Evolutionary conservation across 352 stramenopile genomes (phyloP), one percentile per base, ranked within the genome.

Genomic region (Phytopythium helicoides): DNA sequence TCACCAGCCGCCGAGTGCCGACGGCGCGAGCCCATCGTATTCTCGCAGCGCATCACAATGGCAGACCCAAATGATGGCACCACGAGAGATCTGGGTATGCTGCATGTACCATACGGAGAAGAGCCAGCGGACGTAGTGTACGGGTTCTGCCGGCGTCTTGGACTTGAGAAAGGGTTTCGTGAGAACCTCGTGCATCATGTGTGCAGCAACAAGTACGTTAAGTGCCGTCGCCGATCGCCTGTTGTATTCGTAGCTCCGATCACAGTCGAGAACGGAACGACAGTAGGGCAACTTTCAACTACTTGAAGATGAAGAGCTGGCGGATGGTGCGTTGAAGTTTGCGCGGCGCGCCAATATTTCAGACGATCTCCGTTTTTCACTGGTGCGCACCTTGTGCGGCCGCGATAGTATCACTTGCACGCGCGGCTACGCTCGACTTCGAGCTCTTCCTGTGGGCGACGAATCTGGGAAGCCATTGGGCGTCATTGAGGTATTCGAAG

Each of bases 261-360:
- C 18, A 49, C 70, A 1, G 47, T 87, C n/a, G 77, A 76, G 15
- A 79, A 87, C 39, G 63, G 59, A 14, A 73, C 66, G 8, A 51
- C 28, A 9, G 62, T 73, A n/a, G 0, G 73, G 73, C 12, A 51
- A 68, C 5, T 35, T 89, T 1, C 50, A 62, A 0, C 68, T 90
- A 11, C 53, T 64, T 15, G 81, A 91, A 38, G 78, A 86, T 34
- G 73, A 93, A 44, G 80, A 93, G 35, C 60, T 93, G 12, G 80
- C 68, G 0, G 82, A 93, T 54, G 81, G 76, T 3, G 70, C 89
- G 15, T 84, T 67, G 52, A 68, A 68, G 22, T 89, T 93, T 49
- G 58, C 73, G 0, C 61, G 52, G 16, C 57, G 73, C n/a, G 65
- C 60, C 12, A 84, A 89, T 35, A 68, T 89, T 31, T 77, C 76